Percentiles rank a stretch among this genome's conserved stretches.
These are phyloP conservation scores for Candida methanosorbosa DNA, from an alignment of 805 yeast genomes.

Conservation along the genomic window DNA sequence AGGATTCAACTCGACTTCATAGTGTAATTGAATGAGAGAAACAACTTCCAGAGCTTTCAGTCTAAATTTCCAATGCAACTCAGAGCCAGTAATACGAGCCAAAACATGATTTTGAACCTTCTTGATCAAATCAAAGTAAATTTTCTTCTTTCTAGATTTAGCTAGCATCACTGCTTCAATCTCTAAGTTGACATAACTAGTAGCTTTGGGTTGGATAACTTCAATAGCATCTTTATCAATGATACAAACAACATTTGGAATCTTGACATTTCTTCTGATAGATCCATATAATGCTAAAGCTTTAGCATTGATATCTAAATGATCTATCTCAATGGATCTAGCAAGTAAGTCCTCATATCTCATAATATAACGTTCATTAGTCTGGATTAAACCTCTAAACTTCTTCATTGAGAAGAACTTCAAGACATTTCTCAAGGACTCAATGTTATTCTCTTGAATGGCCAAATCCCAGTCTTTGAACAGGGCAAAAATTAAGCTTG, in stretches of 20 bases:
- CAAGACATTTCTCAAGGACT: constrained; percentile 57
- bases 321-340: constrained; percentile 47
- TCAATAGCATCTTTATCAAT: constrained; percentile 36
- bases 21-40: constrained; percentile 42
- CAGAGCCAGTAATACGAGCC: constrained; percentile 11
- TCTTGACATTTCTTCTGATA: constrained; percentile 30
- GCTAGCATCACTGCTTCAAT: constrained; percentile 54
- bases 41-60: constrained; percentile 41
- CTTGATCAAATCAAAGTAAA: constrained; percentile 30
- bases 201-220: constrained; percentile 53
- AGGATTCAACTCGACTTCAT: constrained; percentile 36
- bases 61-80: constrained; percentile 49
- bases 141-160: constrained; percentile 45
- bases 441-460: constrained; percentile 38
- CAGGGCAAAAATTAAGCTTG: constrained; percentile 39
- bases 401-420: constrained; percentile 47
- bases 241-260: constrained; percentile 45
- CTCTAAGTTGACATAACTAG: constrained; percentile 41
- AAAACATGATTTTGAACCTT: constrained; percentile 32
- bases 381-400: constrained; percentile 47
- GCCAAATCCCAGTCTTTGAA: constrained; percentile 37
- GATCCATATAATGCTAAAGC: constrained; percentile 45
- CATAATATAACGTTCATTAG: constrained; percentile 45
- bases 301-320: constrained; percentile 40
- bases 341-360: constrained; percentile 41